Conservation (phyloP, 2,329 filamentous ascomycete species). For the Lojkania enalia region DNA sequence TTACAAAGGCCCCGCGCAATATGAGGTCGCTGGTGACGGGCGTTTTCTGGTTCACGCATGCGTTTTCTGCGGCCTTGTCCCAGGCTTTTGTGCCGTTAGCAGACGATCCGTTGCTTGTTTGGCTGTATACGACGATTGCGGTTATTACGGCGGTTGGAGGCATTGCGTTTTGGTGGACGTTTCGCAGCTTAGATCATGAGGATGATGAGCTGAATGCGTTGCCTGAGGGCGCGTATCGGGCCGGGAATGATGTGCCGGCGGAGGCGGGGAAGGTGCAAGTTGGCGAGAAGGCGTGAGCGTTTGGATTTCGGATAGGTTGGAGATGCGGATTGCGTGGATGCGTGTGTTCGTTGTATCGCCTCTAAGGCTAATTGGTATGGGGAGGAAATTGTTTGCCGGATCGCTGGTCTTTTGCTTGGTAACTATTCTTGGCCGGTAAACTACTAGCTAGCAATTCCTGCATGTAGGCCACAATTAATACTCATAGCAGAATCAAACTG, state of each 20-base stretch:
- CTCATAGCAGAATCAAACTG: no score
- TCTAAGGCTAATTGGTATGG: no score
- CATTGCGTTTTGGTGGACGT: constrained; percentile 33
- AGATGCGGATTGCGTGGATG: no score
- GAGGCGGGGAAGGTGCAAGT: neutral
- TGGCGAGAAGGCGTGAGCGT: neutral
- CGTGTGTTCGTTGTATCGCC: no score
- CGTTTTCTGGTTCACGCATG: constrained; percentile 67
- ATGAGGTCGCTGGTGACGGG: constrained; percentile 72
- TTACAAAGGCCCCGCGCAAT: constrained; percentile 71
- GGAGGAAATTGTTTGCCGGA: no score
- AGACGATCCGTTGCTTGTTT: constrained; percentile 65
- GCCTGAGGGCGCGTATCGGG: constrained; percentile 27
- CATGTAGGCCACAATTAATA: no score
- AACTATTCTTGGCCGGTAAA: no score
- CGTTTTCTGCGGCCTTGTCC: constrained; percentile 65
- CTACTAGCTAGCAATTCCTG: no score
- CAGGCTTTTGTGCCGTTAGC: constrained; percentile 64
- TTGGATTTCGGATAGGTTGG: no score
- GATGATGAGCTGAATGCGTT: constrained; percentile 40
- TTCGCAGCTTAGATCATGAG: constrained; percentile 30
- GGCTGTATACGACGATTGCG: constrained; percentile 67
- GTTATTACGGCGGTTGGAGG: constrained; percentile 35
- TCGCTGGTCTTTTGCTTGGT: no score
- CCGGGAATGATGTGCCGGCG: constrained; percentile 5